phyloP scores from a whole-genome alignment of 129 eudicot species.

The Escallonia herrerae region DNA sequence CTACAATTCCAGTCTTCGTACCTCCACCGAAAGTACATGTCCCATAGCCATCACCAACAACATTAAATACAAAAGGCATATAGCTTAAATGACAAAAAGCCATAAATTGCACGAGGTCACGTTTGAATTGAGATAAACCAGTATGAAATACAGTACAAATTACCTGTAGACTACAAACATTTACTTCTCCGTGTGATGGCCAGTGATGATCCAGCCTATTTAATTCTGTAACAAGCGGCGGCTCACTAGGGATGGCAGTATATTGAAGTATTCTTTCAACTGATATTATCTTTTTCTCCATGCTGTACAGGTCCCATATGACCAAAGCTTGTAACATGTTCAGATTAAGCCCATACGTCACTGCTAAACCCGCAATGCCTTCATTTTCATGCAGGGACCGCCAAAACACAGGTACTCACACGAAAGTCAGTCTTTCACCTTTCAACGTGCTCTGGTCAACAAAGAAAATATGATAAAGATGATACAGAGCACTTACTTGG shows the following conservation, averaged over 20 bases:
- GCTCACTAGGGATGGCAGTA: slow-evolving; percentile 59
- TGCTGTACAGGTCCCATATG: slow-evolving; percentile 48
- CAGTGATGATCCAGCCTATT: slow-evolving; percentile 46
- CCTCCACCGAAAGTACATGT: too few relatives aligned
- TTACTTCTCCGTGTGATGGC: slow-evolving; percentile 78
- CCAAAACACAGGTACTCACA: neutral
- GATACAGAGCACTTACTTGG: slow-evolving; percentile 46
- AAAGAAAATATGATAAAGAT: neutral
- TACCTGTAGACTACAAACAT: slow-evolving; percentile 59
- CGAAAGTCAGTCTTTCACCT: neutral
- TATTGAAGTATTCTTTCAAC: slow-evolving; percentile 93
- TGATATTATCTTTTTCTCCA: slow-evolving; percentile 78
- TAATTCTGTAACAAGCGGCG: slow-evolving; percentile 64
- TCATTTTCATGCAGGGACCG: too few relatives aligned
- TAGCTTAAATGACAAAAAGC: neutral
- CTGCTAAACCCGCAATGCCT: slow-evolving; percentile 87
- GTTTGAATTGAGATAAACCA: neutral
- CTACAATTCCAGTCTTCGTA: too few relatives aligned
- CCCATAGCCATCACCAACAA: too few relatives aligned
- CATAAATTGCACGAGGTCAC: neutral
- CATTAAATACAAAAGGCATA: too few relatives aligned
- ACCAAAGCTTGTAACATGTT: slow-evolving; percentile 63
- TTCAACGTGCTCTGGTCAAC: neutral
- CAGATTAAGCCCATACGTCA: slow-evolving; percentile 80
- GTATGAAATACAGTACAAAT: neutral